phyloP scores from a whole-genome alignment of 257 asterid species.

The Solanum megistacrolobum region DNA sequence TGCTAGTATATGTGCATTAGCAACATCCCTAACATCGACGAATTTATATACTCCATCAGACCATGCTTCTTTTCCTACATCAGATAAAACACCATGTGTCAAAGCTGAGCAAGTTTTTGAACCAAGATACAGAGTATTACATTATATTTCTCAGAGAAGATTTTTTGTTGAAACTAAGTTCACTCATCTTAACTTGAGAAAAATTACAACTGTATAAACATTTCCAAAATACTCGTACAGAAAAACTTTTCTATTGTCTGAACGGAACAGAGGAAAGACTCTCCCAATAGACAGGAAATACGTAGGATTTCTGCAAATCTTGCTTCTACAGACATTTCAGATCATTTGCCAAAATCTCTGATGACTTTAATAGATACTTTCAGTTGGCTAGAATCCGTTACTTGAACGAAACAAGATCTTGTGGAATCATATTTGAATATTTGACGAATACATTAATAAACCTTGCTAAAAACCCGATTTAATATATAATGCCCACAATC shows the following conservation, averaged over 20 bases:
- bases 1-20: constrained; percentile 39
- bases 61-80: constrained; percentile 22
- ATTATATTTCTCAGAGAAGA: too few relatives aligned
- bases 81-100: not conserved
- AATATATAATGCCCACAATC: not conserved
- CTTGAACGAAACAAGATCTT: not conserved
- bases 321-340: not conserved
- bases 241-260: too few relatives aligned
- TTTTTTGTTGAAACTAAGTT: too few relatives aligned
- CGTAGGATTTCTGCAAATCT: not conserved
- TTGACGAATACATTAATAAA: not conserved
- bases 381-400: not conserved
- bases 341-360: not conserved
- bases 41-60: constrained; percentile 20
- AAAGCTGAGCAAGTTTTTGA: not conserved
- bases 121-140: too few relatives aligned
- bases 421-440: not conserved
- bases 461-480: not conserved
- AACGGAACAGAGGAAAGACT: not conserved
- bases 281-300: not conserved
- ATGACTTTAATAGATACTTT: not conserved
- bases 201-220: too few relatives aligned
- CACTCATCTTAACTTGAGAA: too few relatives aligned
- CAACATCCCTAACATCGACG: constrained; percentile 54
- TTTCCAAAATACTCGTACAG: too few relatives aligned